phyloP scores from a whole-genome alignment of 768 basidiomycete species.

The Suillus brevipes region DNA sequence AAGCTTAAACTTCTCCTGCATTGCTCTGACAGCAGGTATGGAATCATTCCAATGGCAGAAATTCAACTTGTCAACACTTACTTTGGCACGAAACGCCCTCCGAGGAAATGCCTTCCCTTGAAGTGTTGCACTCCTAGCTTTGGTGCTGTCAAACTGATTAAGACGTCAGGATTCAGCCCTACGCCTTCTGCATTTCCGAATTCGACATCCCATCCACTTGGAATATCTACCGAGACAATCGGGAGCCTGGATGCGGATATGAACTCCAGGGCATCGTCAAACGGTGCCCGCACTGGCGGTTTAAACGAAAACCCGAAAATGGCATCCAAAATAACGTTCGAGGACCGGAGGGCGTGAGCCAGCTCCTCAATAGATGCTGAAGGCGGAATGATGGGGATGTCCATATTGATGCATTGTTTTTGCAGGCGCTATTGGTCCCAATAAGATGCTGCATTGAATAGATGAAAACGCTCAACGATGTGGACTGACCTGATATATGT shows the following conservation, averaged over 20 bases:
- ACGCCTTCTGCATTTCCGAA: constrained; percentile 57
- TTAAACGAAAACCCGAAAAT: constrained; percentile 99
- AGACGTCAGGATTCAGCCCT: constrained; percentile 71
- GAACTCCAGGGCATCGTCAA: constrained; percentile 71
- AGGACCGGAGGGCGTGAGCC: constrained; percentile 48
- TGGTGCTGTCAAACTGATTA: constrained; percentile 92
- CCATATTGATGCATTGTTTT: constrained; percentile 86
- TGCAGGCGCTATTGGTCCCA: constrained; percentile 61
- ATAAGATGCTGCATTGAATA: neutral
- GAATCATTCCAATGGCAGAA: neutral
- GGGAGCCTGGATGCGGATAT: constrained; percentile 67
- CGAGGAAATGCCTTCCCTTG: constrained; percentile 85
- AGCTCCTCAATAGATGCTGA: constrained; percentile 48
- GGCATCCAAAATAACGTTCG: constrained; percentile 89
- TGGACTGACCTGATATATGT: constrained; percentile 74
- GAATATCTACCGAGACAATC: constrained; percentile 94
- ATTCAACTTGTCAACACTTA: constrained; percentile 38
- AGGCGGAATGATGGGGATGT: constrained; percentile 68
- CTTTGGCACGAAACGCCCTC: constrained; percentile 92
- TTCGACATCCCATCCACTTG: constrained; percentile 96
- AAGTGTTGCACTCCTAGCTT: constrained; percentile 83
- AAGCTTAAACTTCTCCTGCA: constrained; percentile 75
- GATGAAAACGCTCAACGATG: neutral
- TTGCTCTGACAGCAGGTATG: constrained; percentile 41
- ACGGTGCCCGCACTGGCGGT: constrained; percentile 86